Evolutionary conservation across 768 basidiomycete genomes (phyloP), one percentile per base, ranked within the genome.

Genomic region (Tylopilus cervinicoccineus): DNA sequence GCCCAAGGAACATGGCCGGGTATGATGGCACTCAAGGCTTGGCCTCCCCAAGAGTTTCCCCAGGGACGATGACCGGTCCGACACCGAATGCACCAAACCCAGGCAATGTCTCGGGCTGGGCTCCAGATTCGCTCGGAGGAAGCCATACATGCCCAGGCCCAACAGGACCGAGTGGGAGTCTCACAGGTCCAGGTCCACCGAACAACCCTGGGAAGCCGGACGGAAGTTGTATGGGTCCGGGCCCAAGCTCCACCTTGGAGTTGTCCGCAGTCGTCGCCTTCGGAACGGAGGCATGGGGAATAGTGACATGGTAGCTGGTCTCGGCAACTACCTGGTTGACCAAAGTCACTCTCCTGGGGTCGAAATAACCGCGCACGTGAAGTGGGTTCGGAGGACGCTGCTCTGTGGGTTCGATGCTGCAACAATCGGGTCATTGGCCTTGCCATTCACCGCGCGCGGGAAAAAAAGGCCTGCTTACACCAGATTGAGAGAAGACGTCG

Each of bases 401-500:
- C 47, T 68, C 60, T 3, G 67, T 69, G 14, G 66, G 56, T 48
- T 65, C 43, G 6, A 67, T 67, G 11, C 65, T 69, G 22, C 33
- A 28, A 28, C n/a, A 20, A 28, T 22, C 10, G 14, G 11, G 50
- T n/a, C 29, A 26, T 26, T 17, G 26, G 17, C 17, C 13, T 16
- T 7, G 14, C 4, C 37, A 17, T 26, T 26, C 13, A 19, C 9
- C n/a, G 22, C n/a, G 12, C 33, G 17, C 3, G 5, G 10, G 14
- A 13, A 7, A 6, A 41, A 37, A 2, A 31, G 17, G 45, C 12
- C 9, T 6, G 53, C 71, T 51, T 59, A 74, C 74, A 63, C 60
- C 1, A 73, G 51, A 31, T 75, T 75, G 28, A 75, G 22, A 6
- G 73, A 74, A 4, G 71, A 72, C 0, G 50, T 64, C 22, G 64